Base-by-base conservation (phyloP, 2,329 filamentous ascomycete genomes). In the Sarocladium kiliense region DNA sequence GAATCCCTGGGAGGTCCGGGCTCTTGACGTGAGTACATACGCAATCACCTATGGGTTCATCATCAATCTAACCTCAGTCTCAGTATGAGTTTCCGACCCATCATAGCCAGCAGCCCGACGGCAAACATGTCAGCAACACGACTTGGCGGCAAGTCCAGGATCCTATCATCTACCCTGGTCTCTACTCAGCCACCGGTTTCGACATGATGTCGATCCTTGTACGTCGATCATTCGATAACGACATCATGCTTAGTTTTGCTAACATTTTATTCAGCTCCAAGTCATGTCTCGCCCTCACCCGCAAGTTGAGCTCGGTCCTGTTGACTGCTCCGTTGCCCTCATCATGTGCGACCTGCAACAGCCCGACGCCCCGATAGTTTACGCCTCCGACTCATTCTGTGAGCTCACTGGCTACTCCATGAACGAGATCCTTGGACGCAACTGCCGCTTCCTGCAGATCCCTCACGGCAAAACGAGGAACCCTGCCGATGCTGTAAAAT, bases 321-420 rank as follows among this genome's bases (percentile, higher is more conserved):
- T 96, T 32, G 91, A 96, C 68, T 77, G 89, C 61, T 94, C 90
- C 1, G 94, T 90, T 65, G 87, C 91, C 2, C 85, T 96, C 59
- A 81, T 93, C 18, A 80, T 96, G 39, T 94, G 89, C 70, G 89
- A 95, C 68, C 84, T 91, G 30, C 78, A 81, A 41, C 79, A 82
- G 61, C 81, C 87, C 26, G 90, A 95, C 67, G 76, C 79, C 27
- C 91, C 91, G 2, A 91, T 96, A 57, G 82, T 95, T 9, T 96
- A 95, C 66, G 89, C 86, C 60, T 93, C 89, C 1, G 88, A 92
- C 5, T 81, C 89, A 27, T 96, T 95, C 66, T 81, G 85, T 62
- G 76, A 85, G 6, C 73, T 96, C 59, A 96, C 91, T 0, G 91
- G 90, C 26, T 96, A 96, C 68, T 80, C 81, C 1, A 78, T 80